Evolutionary conservation across 164 flowering plant genomes (phyloP).

Genomic region (Kalanchoe fedtschenkoi): DNA sequence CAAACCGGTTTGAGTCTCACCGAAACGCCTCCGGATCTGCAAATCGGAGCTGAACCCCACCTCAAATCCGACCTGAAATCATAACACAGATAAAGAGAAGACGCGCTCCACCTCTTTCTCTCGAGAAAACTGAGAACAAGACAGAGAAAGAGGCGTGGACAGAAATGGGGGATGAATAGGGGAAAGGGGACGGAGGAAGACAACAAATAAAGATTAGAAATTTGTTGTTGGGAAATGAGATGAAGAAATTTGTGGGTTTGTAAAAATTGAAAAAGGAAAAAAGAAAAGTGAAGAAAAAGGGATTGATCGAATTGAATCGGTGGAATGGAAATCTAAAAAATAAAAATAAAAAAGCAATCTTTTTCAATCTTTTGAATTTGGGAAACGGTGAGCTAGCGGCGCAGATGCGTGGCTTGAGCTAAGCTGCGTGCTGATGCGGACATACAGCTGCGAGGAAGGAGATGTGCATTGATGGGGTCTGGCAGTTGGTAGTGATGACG

Average conservation of each 20-base stretch:
- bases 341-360: too few species aligned
- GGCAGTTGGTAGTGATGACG: too few species aligned
- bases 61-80: neutral
- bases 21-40: neutral
- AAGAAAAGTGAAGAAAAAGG: too few species aligned
- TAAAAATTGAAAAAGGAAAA: neutral
- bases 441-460: neutral
- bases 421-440: too few species aligned
- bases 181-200: neutral
- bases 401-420: neutral
- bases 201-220: neutral
- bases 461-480: neutral
- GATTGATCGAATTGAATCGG: too few species aligned
- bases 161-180: neutral
- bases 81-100: neutral
- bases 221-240: too few species aligned
- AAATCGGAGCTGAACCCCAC: constrained; percentile 1
- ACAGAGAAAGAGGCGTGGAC: neutral
- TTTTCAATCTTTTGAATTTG: neutral
- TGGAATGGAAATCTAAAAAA: too few species aligned
- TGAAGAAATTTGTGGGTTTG: neutral
- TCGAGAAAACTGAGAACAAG: neutral
- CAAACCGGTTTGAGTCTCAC: neutral
- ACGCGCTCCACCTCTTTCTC: neutral
- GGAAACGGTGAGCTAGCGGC: neutral